Percentiles rank a stretch among this genome's conserved stretches.
These are phyloP conservation scores for Colletotrichum tofieldiae DNA, from an alignment of 2,329 filamentous ascomycete species.

Conservation along the genomic window DNA sequence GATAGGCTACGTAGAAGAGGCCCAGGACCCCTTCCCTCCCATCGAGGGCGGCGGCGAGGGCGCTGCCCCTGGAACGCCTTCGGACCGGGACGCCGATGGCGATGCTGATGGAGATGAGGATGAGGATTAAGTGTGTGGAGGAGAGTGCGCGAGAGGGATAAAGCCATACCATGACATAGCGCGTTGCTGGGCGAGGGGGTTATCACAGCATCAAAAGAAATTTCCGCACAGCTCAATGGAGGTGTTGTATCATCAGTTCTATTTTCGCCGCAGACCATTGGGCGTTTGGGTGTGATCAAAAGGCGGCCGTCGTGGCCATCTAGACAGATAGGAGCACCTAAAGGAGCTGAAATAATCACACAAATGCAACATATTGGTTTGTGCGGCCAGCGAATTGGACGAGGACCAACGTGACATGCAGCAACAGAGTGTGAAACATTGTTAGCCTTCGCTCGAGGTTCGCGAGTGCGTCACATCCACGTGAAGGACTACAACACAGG, in stretches of 20 bases:
- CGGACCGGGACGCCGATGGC: conserved; percentile 57
- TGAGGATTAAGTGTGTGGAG: conserved; percentile 41
- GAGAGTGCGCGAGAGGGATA: neutral
- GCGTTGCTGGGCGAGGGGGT: neutral
- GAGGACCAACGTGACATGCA: neutral
- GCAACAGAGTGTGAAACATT: neutral
- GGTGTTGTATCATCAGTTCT: conserved; percentile 13
- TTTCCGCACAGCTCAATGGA: neutral
- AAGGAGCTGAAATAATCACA: neutral
- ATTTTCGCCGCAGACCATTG: neutral
- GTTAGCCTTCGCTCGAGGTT: neutral
- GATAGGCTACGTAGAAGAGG: conserved; percentile 62
- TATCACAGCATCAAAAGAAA: neutral
- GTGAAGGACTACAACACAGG: neutral
- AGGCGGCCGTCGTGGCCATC: neutral
- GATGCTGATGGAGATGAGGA: conserved; percentile 65
- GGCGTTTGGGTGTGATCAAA: conserved; percentile 1
- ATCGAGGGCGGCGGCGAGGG: conserved; percentile 29
- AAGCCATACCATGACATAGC: neutral
- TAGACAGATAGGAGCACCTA: conserved; percentile 1
- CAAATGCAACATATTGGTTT: neutral
- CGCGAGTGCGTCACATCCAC: neutral
- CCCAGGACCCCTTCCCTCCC: conserved; percentile 48
- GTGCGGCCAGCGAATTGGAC: neutral
- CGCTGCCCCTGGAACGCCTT: conserved; percentile 29